Conservation (phyloP, 148 eudicot species). For the Persicaria maculosa region DNA sequence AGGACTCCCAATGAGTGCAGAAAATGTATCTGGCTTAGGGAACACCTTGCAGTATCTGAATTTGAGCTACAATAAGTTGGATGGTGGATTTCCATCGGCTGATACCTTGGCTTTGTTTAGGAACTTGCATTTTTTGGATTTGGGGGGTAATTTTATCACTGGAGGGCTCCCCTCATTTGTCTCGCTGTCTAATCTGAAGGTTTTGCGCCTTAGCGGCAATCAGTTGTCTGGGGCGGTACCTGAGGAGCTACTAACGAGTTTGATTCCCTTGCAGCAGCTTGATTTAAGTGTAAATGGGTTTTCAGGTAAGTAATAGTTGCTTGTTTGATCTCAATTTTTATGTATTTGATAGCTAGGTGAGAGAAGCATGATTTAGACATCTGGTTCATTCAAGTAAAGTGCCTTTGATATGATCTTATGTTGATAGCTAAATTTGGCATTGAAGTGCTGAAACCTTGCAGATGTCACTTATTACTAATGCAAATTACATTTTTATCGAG, state of each 20-base stretch:
- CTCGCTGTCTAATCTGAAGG: conserved; percentile 47
- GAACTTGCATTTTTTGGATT: conserved; percentile 71
- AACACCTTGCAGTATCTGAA: conserved; percentile 61
- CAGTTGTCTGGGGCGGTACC: conserved; percentile 62
- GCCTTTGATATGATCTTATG: not conserved
- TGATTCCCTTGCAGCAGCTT: conserved; percentile 53
- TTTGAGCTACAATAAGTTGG: conserved; percentile 50
- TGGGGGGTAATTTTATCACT: conserved; percentile 51
- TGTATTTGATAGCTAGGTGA: not conserved
- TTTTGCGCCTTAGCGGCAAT: conserved; percentile 54
- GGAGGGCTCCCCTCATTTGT: conserved; percentile 69
- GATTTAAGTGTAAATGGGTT: conserved; percentile 90
- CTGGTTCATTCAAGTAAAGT: not conserved
- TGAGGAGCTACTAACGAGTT: conserved; percentile 41
- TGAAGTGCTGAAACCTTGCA: not conserved
- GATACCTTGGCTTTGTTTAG: conserved; percentile 49
- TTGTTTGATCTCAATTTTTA: not conserved
- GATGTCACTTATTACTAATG: not conserved
- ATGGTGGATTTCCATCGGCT: conserved; percentile 46
- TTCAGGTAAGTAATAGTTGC: conserved; percentile 46
- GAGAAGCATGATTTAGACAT: not conserved
- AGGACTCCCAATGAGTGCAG: conserved; percentile 25
- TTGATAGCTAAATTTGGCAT: not conserved
- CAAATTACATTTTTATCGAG: not conserved
- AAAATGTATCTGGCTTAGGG: conserved; percentile 50